A percentile compares a stretch with the other conserved stretches of the same genome.
phyloP scores from a whole-genome alignment of 1,139 yeast species.

The Pneumocystis wakefieldiae region DNA sequence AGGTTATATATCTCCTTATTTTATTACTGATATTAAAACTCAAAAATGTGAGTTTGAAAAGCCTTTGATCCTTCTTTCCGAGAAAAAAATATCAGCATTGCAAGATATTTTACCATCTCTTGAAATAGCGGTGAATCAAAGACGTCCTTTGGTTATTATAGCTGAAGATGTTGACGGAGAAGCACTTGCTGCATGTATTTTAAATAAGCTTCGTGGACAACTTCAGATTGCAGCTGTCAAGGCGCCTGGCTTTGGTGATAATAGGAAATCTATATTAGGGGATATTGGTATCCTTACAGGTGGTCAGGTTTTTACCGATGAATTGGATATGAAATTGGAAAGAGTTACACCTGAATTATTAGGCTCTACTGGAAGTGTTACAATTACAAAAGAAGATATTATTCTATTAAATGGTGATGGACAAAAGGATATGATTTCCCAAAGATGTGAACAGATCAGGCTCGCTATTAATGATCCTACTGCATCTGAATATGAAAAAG shows the following conservation, averaged over 20 bases:
- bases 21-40: conserved; percentile 88
- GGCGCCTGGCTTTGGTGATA: conserved; percentile 99
- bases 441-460: conserved; percentile 95
- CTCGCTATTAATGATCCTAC: conserved; percentile 52
- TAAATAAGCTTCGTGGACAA: conserved; percentile 97
- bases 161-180: conserved; percentile 98
- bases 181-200: conserved; percentile 96
- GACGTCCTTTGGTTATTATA: conserved; percentile 88
- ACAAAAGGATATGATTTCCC: conserved; percentile 66
- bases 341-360: conserved; percentile 81
- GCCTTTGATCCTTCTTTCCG: conserved; percentile 78
- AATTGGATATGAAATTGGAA: conserved; percentile 93
- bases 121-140: conserved; percentile 82
- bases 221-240: conserved; percentile 97
- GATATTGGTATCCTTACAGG: conserved; percentile 95
- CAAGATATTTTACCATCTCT: conserved; percentile 89
- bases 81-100: conserved; percentile 86
- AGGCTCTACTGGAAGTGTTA: conserved; percentile 86
- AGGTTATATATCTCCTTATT: conserved; percentile 95
- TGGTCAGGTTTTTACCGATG: conserved; percentile 97
- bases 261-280: conserved; percentile 94
- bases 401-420: conserved; percentile 95
- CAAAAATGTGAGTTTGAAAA: conserved; percentile 96
- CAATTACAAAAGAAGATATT: conserved; percentile 94
- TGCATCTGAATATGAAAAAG: conserved; percentile 91